phyloP scores from a whole-genome alignment of 1,284 basidiomycete species.

The Sporisorium reilianum region DNA sequence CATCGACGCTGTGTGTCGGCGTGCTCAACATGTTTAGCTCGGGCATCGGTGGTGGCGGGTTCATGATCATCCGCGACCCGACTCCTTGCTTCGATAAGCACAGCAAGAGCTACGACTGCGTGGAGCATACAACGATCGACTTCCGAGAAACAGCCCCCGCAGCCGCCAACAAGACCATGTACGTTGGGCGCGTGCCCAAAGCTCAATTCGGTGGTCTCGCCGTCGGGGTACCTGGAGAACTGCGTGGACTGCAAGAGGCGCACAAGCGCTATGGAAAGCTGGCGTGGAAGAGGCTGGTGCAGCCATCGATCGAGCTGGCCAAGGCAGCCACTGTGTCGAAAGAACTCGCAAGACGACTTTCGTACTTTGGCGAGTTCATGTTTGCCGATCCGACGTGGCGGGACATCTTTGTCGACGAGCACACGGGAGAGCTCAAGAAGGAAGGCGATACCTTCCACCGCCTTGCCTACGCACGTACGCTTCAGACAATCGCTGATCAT shows the following conservation, averaged over 20 bases:
- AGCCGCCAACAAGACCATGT: constrained; percentile 70
- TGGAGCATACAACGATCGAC: constrained; percentile 69
- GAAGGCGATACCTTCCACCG: constrained; percentile 57
- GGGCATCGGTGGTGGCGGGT: constrained; percentile 70
- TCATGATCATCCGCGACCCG: constrained; percentile 56
- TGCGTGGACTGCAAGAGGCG: constrained; percentile 65
- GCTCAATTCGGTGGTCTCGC: constrained; percentile 63
- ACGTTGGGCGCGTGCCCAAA: constrained; percentile 42
- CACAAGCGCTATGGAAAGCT: constrained; percentile 63
- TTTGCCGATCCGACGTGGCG: constrained; percentile 58
- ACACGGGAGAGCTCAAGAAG: constrained; percentile 71
- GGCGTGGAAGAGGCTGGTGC: constrained; percentile 64
- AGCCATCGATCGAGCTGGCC: constrained; percentile 63
- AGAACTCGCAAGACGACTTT: constrained; percentile 51
- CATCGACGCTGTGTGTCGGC: constrained; percentile 71
- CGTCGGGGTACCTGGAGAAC: constrained; percentile 69
- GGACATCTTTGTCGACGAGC: constrained; percentile 70
- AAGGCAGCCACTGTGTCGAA: constrained; percentile 57
- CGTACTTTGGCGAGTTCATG: constrained; percentile 69
- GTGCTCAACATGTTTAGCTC: constrained; percentile 69
- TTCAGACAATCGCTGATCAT: constrained; percentile 53
- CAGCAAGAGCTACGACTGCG: constrained; percentile 20
- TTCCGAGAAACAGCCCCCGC: constrained; percentile 71
- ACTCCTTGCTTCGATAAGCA: constrained; percentile 73
- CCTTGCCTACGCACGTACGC: constrained; percentile 54